Percentiles rank a stretch among this genome's conserved stretches.
Evolutionary conservation across 139 green algal genomes (phyloP).

Genomic region (Raphidocelis subcapitata): DNA sequence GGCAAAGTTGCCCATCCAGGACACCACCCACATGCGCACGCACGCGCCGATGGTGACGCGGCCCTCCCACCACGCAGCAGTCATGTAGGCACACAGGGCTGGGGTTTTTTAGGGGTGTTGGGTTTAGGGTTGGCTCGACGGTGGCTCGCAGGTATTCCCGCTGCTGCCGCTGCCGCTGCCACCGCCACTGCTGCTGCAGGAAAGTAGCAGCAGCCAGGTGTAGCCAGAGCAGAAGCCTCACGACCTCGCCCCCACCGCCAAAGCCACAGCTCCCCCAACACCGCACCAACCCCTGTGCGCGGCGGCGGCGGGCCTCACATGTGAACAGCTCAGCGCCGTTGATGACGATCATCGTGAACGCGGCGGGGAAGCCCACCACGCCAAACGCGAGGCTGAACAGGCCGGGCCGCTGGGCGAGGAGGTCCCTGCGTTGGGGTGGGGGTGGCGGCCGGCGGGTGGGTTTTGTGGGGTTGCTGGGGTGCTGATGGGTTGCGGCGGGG

Average conservation of each 20-base stretch:
- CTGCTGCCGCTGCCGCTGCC: background rate
- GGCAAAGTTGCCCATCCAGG: slow-evolving; percentile 37
- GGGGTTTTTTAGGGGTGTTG: too few relatives aligned
- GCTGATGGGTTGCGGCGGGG: too few relatives aligned
- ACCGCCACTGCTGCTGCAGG: background rate
- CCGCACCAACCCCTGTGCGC: slow-evolving; percentile 18
- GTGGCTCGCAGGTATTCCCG: background rate
- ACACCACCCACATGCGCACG: slow-evolving; percentile 22
- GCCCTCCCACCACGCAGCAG: slow-evolving; percentile 29
- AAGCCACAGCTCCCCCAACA: too few relatives aligned
- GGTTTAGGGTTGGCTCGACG: too few relatives aligned
- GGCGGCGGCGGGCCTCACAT: slow-evolving; percentile 24
- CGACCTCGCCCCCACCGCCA: background rate
- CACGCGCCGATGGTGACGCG: slow-evolving; percentile 19
- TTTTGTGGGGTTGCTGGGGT: too few relatives aligned
- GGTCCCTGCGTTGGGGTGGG: too few relatives aligned
- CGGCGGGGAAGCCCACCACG: slow-evolving; percentile 35
- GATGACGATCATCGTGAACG: slow-evolving; percentile 27
- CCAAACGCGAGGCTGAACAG: slow-evolving; percentile 39
- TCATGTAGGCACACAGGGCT: slow-evolving; percentile 27
- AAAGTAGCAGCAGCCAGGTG: background rate
- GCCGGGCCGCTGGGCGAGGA: slow-evolving; percentile 6
- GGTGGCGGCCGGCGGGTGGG: too few relatives aligned
- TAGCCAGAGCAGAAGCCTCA: too few relatives aligned
- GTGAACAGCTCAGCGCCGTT: slow-evolving; percentile 38